phyloP scores from a whole-genome alignment of 257 asterid genomes.

The Parsonsia alboflavescens region DNA sequence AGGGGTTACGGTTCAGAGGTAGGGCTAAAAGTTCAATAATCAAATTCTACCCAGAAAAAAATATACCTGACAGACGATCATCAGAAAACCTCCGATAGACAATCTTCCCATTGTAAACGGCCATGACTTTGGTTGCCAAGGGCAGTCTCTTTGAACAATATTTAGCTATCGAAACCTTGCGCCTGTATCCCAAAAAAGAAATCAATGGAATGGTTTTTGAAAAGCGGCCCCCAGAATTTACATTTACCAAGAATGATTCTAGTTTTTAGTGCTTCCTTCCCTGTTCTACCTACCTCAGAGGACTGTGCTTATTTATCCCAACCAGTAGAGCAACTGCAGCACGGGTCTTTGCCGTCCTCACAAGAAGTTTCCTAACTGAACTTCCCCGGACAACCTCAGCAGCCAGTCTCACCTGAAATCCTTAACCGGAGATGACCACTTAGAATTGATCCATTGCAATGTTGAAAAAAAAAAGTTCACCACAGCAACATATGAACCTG shows the following conservation, averaged over 20 bases:
- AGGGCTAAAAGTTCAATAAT: background rate
- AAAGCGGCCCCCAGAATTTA: background rate
- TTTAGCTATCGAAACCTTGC: conserved; percentile 75
- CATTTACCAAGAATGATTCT: background rate
- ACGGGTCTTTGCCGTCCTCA: conserved; percentile 61
- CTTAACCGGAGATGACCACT: conserved; percentile 10
- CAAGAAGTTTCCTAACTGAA: conserved; percentile 64
- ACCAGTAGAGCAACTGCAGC: conserved; percentile 61
- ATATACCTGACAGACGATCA: conserved; percentile 41
- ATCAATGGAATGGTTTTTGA: no score
- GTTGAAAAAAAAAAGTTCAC: no score
- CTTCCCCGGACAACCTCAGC: conserved; percentile 58
- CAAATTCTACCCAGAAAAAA: background rate
- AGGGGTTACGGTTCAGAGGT: background rate
- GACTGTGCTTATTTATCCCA: conserved; percentile 58
- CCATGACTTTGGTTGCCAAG: conserved; percentile 62
- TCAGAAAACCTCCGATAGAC: conserved; percentile 50
- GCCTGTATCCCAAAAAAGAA: conserved; percentile 25
- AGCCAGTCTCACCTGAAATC: conserved; percentile 56
- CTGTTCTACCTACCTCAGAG: conserved; percentile 49
- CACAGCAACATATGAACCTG: no score
- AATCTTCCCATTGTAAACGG: conserved; percentile 67
- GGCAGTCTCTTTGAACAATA: conserved; percentile 71
- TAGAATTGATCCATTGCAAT: background rate
- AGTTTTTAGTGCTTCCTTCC: background rate